Percentiles rank a stretch among this genome's conserved stretches.
Evolutionary conservation across 352 stramenopile genomes (phyloP).

Genomic region (Bremia lactucae): DNA sequence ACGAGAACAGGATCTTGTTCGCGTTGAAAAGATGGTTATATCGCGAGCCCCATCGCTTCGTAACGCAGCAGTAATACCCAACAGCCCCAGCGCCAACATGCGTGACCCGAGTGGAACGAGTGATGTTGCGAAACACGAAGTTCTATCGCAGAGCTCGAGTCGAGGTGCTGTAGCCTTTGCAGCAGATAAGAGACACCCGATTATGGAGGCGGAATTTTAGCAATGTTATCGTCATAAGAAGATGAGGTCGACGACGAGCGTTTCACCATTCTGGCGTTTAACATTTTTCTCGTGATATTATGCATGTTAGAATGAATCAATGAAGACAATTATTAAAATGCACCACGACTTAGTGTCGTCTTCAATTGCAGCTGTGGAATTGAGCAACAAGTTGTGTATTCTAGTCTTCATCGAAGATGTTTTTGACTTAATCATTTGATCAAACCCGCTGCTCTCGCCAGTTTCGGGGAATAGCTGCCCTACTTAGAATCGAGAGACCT

Average conservation of each 20-base stretch:
- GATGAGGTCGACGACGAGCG: constrained; percentile 2
- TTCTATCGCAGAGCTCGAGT: constrained; percentile 9
- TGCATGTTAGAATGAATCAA: constrained; percentile 33
- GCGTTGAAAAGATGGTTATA: constrained; percentile 35
- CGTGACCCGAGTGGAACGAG: constrained; percentile 7
- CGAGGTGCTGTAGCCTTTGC: constrained; percentile 23
- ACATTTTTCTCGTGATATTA: constrained; percentile 11
- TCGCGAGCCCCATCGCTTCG: constrained; percentile 12
- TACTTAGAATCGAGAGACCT: constrained; percentile 23
- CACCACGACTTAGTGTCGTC: constrained; percentile 17
- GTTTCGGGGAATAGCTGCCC: constrained; percentile 8
- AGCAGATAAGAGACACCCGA: constrained; percentile 18
- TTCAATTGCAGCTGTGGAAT: not conserved
- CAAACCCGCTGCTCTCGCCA: not conserved
- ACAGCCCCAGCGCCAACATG: constrained; percentile 8
- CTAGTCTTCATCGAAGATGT: constrained; percentile 37
- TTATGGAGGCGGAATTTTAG: constrained; percentile 35
- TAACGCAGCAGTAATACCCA: constrained; percentile 5
- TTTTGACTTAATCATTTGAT: constrained; percentile 18
- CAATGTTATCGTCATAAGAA: constrained; percentile 9
- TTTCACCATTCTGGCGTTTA: constrained; percentile 10
- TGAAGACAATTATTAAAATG: constrained; percentile 25
- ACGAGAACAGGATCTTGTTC: constrained; percentile 15
- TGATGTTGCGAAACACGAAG: constrained; percentile 4
- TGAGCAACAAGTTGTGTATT: not conserved